These are phyloP conservation scores for Hermanozyma aechmeae DNA, from an alignment of 805 yeast species.

Conservation along the genomic window DNA sequence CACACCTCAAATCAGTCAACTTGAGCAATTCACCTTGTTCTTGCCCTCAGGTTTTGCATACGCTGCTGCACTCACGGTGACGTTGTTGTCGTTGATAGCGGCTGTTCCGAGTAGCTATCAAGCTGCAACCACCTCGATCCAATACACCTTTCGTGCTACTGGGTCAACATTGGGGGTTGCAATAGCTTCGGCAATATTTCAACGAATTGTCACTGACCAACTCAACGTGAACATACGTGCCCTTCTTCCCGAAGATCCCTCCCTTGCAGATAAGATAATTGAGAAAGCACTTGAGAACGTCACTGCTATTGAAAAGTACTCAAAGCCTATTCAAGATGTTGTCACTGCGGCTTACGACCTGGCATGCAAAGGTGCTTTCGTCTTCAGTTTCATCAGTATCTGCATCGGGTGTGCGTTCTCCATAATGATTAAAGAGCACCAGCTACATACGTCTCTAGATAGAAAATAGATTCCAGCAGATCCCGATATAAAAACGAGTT, in stretches of 20 bases:
- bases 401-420: not conserved
- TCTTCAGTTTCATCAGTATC: not conserved
- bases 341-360: not conserved
- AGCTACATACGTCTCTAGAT: not conserved
- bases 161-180: constrained; percentile 1
- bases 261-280: not conserved
- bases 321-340: not conserved
- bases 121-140: constrained; percentile 1
- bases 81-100: constrained; percentile 1
- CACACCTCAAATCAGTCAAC: not conserved
- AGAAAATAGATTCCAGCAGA: no score
- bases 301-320: not conserved
- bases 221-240: constrained; percentile 2
- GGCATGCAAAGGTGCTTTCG: constrained; percentile 1
- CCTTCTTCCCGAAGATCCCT: constrained; percentile 1
- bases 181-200: constrained; percentile 1
- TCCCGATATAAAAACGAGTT: no score
- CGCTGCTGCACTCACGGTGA: constrained; percentile 1
- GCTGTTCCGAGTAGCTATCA: not conserved
- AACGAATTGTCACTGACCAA: not conserved
- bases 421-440: not conserved
- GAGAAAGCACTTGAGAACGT: constrained; percentile 1
- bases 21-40: constrained; percentile 9
- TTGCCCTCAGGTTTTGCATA: not conserved
- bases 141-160: constrained; percentile 1